Percentiles rank a stretch among this genome's conserved stretches.
Evolutionary conservation across 2,329 filamentous ascomycete genomes (phyloP).

Genomic region (Alternaria ethzedia): DNA sequence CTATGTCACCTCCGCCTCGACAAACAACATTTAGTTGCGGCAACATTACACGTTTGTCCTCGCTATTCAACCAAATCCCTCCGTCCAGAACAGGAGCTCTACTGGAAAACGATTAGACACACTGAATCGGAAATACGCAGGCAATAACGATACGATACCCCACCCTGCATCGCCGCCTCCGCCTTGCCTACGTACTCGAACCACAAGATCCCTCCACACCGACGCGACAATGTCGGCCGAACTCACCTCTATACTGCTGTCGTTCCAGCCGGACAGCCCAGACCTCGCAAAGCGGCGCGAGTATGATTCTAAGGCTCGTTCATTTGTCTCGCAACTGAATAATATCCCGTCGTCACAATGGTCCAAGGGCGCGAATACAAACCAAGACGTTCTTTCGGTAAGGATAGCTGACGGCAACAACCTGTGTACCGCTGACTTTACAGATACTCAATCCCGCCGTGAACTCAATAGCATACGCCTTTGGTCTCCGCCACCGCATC

Average conservation of each 20-base stretch:
- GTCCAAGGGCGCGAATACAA: slow-evolving; percentile 46
- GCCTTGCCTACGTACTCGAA: slow-evolving; percentile 10
- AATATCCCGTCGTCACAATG: slow-evolving; percentile 42
- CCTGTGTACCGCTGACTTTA: slow-evolving; percentile 10
- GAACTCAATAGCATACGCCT: slow-evolving; percentile 67
- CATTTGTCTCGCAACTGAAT: slow-evolving; percentile 44
- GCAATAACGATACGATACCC: slow-evolving; percentile 16
- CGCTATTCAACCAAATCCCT: not conserved
- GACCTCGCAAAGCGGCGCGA: slow-evolving; percentile 44
- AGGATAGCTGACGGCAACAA: not conserved
- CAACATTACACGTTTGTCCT: not conserved
- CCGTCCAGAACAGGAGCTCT: too few species aligned
- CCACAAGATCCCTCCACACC: slow-evolving; percentile 4
- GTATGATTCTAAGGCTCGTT: slow-evolving; percentile 48
- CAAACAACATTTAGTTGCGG: slow-evolving; percentile 6
- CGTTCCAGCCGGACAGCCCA: slow-evolving; percentile 45
- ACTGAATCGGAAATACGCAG: not conserved
- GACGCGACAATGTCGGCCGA: slow-evolving; percentile 37
- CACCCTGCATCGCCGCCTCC: slow-evolving; percentile 28
- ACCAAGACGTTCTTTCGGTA: slow-evolving; percentile 51
- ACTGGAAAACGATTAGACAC: too few species aligned
- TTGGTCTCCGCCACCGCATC: slow-evolving; percentile 59
- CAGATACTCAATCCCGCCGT: slow-evolving; percentile 61
- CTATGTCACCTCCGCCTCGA: slow-evolving; percentile 20
- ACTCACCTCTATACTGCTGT: slow-evolving; percentile 33